phyloP scores from a whole-genome alignment of 2,329 filamentous ascomycete species.

The Coniochaeta prunicola region DNA sequence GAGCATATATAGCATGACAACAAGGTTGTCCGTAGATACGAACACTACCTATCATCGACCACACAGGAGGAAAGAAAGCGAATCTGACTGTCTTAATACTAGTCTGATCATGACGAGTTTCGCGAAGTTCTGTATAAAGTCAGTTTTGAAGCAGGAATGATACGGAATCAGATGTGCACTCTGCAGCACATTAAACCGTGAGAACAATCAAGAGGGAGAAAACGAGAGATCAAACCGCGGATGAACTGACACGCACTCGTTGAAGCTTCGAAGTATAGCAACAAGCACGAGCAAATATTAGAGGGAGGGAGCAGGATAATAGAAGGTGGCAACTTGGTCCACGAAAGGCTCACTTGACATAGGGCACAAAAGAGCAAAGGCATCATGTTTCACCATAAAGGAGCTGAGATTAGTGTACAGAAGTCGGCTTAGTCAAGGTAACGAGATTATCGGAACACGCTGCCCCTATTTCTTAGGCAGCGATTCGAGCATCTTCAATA shows the following conservation, averaged over 20 bases:
- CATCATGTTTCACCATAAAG: not conserved
- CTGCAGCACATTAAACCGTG: no score
- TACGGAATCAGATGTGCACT: no score
- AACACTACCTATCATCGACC: no score
- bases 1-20: no score
- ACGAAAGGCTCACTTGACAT: not conserved
- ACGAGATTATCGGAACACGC: not conserved
- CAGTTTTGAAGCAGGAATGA: no score
- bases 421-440: not conserved
- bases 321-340: not conserved
- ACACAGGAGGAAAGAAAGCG: no score
- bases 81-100: no score
- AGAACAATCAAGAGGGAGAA: not conserved
- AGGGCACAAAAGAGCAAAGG: not conserved
- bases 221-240: not conserved
- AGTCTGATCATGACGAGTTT: no score
- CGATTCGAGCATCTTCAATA: conserved; percentile 69
- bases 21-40: no score
- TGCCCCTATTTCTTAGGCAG: conserved; percentile 22
- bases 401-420: not conserved
- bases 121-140: no score
- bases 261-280: not conserved
- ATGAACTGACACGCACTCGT: no score
- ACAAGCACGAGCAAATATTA: not conserved
- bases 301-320: not conserved